These are phyloP conservation scores for Blastobotrys attinorum DNA, from an alignment of 805 yeast genomes.

Conservation along the genomic window DNA sequence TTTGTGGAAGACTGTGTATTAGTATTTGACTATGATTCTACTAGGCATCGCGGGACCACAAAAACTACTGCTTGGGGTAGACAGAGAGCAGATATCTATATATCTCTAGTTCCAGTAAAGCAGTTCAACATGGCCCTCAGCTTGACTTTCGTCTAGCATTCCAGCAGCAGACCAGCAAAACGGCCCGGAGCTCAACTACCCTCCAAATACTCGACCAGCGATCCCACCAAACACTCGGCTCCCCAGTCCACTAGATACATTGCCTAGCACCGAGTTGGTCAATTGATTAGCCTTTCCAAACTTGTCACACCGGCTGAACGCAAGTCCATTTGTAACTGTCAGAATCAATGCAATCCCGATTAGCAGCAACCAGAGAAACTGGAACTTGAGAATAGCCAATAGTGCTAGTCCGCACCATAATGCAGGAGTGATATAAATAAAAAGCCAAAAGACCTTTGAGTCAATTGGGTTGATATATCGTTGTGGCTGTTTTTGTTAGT, in stretches of 20 bases:
- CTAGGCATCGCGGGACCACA: too few species aligned
- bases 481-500: constrained; percentile 26
- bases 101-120: too few species aligned
- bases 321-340: constrained; percentile 76
- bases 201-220: background rate
- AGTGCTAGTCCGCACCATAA: constrained; percentile 70
- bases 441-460: constrained; percentile 79
- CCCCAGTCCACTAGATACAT: constrained; percentile 3
- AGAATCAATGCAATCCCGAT: constrained; percentile 54
- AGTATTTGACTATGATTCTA: too few species aligned
- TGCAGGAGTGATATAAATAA: constrained; percentile 66
- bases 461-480: constrained; percentile 80
- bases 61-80: too few species aligned
- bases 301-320: constrained; percentile 87
- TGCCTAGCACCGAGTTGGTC: constrained; percentile 35
- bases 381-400: constrained; percentile 69
- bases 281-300: constrained; percentile 75
- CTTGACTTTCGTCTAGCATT: too few species aligned
- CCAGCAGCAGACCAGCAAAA: too few species aligned
- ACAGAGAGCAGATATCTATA: too few species aligned
- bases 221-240: constrained; percentile 9
- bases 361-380: constrained; percentile 46
- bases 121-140: too few species aligned
- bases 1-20: too few species aligned
- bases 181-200: background rate